A percentile compares a stretch with the other conserved stretches of the same genome.
These are phyloP conservation scores for Russula emetica DNA, from an alignment of 768 basidiomycete genomes.

Conservation along the genomic window DNA sequence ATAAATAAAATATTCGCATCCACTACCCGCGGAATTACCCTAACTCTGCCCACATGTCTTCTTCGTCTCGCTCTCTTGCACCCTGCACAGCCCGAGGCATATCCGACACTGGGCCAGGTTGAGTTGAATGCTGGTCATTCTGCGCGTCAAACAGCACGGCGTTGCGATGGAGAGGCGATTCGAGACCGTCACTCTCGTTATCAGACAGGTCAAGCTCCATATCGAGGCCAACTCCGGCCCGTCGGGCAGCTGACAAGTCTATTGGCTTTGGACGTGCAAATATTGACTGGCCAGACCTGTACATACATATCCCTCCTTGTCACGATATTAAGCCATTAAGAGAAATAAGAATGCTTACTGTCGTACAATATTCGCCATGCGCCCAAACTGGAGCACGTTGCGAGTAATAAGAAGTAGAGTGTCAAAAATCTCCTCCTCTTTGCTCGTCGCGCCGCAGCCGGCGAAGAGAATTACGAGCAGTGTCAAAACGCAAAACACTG, in stretches of 20 bases:
- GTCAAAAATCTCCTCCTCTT: constrained; percentile 92
- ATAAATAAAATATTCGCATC: not conserved
- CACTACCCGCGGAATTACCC: constrained; percentile 28
- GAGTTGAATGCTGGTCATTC: constrained; percentile 35
- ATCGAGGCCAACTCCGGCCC: constrained; percentile 65
- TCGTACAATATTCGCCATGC: constrained; percentile 89
- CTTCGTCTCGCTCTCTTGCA: constrained; percentile 52
- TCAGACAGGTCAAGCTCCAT: constrained; percentile 64
- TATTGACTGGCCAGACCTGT: constrained; percentile 83
- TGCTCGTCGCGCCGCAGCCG: constrained; percentile 76
- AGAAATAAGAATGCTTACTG: constrained; percentile 55
- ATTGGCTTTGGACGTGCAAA: constrained; percentile 84
- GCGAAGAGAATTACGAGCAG: constrained; percentile 83
- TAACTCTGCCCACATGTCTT: constrained; percentile 68
- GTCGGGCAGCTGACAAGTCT: constrained; percentile 66
- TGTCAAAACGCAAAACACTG: constrained; percentile 84
- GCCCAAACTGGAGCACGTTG: constrained; percentile 88
- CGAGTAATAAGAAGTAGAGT: constrained; percentile 87
- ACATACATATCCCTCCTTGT: constrained; percentile 12
- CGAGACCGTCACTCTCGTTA: constrained; percentile 51
- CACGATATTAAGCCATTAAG: constrained; percentile 8
- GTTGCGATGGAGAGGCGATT: constrained; percentile 54
- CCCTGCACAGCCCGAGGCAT: constrained; percentile 61
- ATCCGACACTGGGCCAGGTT: constrained; percentile 40
- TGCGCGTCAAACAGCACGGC: constrained; percentile 61